Evolutionary conservation across 352 stramenopile species (phyloP).

Genomic region (Salisapilia sapeloensis): DNA sequence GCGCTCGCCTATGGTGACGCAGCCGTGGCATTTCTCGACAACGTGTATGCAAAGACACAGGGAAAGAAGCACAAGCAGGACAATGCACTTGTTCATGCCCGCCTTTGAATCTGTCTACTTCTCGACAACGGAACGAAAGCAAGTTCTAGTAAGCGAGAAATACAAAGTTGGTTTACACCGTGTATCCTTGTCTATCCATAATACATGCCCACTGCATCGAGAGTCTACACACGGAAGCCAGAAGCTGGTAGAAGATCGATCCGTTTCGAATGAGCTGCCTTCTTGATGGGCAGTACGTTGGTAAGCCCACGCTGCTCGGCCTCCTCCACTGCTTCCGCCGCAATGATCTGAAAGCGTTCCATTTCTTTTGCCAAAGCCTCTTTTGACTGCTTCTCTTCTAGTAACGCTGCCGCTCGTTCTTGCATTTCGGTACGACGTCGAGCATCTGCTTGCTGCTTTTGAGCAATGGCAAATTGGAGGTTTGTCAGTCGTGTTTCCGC

Average conservation of each 20-base stretch:
- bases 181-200: too few species aligned
- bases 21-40: conserved; percentile 33
- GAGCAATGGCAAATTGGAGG: conserved; percentile 34
- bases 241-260: conserved; percentile 54
- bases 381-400: conserved; percentile 15
- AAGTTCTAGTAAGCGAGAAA: too few species aligned
- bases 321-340: conserved; percentile 28
- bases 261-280: conserved; percentile 45
- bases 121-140: too few species aligned
- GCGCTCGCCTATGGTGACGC: conserved; percentile 30
- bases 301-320: conserved; percentile 33
- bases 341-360: conserved; percentile 41
- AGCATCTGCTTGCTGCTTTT: conserved; percentile 64
- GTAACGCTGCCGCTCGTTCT: conserved; percentile 13
- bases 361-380: conserved; percentile 19
- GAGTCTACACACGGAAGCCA: conserved; percentile 44
- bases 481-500: conserved; percentile 36
- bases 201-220: not conserved
- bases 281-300: conserved; percentile 57
- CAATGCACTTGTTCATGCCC: too few species aligned
- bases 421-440: conserved; percentile 28
- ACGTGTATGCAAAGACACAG: conserved; percentile 26
- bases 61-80: too few species aligned
- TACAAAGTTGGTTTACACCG: too few species aligned
- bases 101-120: too few species aligned